Evolutionary conservation across 441 rosid species (phyloP).

Genomic region (Eutrema salsugineum): DNA sequence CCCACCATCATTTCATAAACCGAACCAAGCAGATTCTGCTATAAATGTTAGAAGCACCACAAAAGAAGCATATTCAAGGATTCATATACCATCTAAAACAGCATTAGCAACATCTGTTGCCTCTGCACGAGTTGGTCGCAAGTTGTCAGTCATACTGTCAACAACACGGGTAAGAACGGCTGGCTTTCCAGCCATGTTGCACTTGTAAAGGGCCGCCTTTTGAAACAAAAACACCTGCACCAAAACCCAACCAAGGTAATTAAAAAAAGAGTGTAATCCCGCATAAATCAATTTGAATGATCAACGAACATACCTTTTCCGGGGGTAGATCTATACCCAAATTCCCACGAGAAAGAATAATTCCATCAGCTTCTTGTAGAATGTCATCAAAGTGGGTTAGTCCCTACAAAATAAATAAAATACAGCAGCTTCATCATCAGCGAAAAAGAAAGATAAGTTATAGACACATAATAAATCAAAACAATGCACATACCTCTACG

Average conservation of each 20-base stretch:
- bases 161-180: conserved; percentile 98
- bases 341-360: conserved; percentile 98
- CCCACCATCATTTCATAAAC: background rate
- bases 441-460: background rate
- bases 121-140: conserved; percentile 98
- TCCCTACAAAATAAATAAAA: conserved; percentile 50
- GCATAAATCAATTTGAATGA: background rate
- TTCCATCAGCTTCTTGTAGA: conserved; percentile 97
- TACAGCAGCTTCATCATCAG: background rate
- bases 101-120: conserved; percentile 99
- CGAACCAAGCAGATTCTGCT: conserved; percentile 2
- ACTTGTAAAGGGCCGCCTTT: conserved; percentile 95
- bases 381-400: conserved; percentile 96
- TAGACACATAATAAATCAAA: background rate
- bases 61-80: background rate
- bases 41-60: background rate
- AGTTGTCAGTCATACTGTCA: conserved; percentile 97
- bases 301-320: conserved; percentile 65
- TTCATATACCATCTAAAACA: conserved; percentile 74
- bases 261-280: background rate
- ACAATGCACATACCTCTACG: conserved; percentile 54
- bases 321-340: conserved; percentile 98
- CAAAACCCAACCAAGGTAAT: conserved; percentile 2
- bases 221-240: conserved; percentile 90
- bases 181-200: conserved; percentile 99